Percentiles rank a stretch among this genome's conserved stretches.
These are phyloP conservation scores for Rhexocercosporidium sp. DNA, from an alignment of 2,329 filamentous ascomycete species.

Conservation along the genomic window DNA sequence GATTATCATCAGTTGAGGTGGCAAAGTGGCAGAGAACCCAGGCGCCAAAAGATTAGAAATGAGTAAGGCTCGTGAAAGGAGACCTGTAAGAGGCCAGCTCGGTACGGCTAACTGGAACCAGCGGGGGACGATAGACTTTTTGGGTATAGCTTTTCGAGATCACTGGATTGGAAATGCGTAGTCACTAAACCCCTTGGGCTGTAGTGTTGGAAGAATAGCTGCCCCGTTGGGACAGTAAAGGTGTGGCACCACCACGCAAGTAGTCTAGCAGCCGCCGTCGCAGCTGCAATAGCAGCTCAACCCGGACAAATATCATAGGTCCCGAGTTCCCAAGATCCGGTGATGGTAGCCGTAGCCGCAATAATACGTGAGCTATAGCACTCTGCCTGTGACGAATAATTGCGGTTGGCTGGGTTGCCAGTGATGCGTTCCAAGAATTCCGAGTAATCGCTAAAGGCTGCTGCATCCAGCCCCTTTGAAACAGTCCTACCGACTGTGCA, in stretches of 20 bases:
- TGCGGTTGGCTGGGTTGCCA: background rate
- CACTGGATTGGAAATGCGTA: background rate
- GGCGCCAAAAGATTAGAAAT: background rate
- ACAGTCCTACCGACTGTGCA: background rate
- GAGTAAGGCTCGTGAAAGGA: background rate
- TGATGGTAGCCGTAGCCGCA: conserved; percentile 17
- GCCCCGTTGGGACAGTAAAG: background rate
- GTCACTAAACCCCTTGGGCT: background rate
- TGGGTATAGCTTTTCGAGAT: background rate
- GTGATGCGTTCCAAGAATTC: background rate
- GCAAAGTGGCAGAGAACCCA: background rate
- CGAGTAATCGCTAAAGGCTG: background rate
- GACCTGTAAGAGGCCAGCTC: conserved; percentile 22
- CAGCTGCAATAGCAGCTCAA: conserved; percentile 1
- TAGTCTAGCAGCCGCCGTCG: conserved; percentile 7
- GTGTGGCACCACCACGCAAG: background rate
- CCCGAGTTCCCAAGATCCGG: conserved; percentile 23
- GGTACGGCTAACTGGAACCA: conserved; percentile 16
- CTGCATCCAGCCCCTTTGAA: conserved; percentile 6
- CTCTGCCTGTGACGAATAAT: background rate
- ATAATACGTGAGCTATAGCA: background rate
- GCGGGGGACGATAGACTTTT: background rate
- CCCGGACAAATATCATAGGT: background rate
- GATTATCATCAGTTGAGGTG: too few relatives aligned
- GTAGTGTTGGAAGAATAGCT: background rate